phyloP scores from a whole-genome alignment of 768 basidiomycete species.

The Podaxis sp. region DNA sequence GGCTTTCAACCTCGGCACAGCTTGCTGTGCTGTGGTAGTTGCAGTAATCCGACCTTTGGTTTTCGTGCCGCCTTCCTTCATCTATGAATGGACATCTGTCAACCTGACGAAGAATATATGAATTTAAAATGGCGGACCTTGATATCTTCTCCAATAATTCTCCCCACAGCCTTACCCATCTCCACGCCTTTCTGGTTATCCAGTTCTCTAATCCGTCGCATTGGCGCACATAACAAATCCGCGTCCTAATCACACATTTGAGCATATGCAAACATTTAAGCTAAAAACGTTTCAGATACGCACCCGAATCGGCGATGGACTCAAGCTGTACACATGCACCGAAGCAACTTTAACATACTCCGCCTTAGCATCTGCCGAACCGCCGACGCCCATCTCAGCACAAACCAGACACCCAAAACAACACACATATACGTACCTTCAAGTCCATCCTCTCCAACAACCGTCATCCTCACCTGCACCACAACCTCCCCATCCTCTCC shows the following conservation, averaged over 20 bases:
- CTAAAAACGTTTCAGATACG: conserved; percentile 20
- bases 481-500: conserved; percentile 23
- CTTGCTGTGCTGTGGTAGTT: conserved; percentile 32
- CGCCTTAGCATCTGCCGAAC: conserved; percentile 42
- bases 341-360: conserved; percentile 50
- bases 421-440: conserved; percentile 43
- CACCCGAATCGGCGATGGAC: conserved; percentile 59
- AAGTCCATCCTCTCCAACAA: conserved; percentile 62
- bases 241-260: conserved; percentile 32
- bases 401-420: neutral
- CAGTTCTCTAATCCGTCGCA: conserved; percentile 31
- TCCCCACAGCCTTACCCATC: conserved; percentile 40
- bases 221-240: conserved; percentile 37
- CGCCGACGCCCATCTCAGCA: conserved; percentile 1
- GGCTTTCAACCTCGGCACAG: conserved; percentile 12
- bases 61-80: conserved; percentile 14
- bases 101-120: neutral
- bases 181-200: conserved; percentile 40
- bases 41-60: conserved; percentile 33
- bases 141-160: conserved; percentile 34
- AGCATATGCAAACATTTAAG: neutral
- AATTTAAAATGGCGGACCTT: conserved; percentile 30
- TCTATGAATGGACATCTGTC: conserved; percentile 14
- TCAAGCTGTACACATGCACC: conserved; percentile 67
- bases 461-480: conserved; percentile 40